Evolutionary conservation across 331 rosid genomes (phyloP), one percentile per base, ranked within the genome.

Genomic region (Acacia concinna): DNA sequence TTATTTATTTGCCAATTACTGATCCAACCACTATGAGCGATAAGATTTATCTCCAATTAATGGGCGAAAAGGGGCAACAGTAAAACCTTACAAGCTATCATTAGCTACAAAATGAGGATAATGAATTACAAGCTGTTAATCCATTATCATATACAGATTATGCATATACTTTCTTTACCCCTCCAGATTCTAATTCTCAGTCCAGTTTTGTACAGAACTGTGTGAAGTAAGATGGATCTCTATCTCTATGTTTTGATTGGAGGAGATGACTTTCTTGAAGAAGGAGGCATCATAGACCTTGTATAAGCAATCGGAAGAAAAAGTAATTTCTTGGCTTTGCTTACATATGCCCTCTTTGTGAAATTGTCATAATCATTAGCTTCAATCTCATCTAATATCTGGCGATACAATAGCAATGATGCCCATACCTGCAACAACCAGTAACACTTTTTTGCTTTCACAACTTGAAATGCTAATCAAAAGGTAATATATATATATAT

Each of bases 321-420:
- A 63, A 92, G 84, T 15, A 94, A 49, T 83, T 94, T 94, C 90
- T 92, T 92, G 57, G 83, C 82, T 79, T 92, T 92, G 87, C 97
- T 71, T 57, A 94, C 98, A 83, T 87, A 90, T 17, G 98, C 97
- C 74, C 97, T 88, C 71, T 75, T 79, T 2, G 98, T 90, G 84
- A 92, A 94, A 87, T 85, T 94, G 81, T 94, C 88, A 83, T 88
- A 94, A 78, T 92, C 97, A 72, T 94, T 94, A 18, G 91, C 93
- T 85, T 94, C 98, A 23, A 94, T 89, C 78, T 92, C 97, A 18
- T 94, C 97, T 86, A 94, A 82, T 81, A 94, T 94, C 75, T 85
- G 90, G 10, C 94, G 81, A 79, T 94, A 94, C 20, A 94, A 63
- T 38, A 88, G 74, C 88, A 92, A 81, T 0, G 98, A 89, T 0